These are phyloP conservation scores for Phytophthora cactorum DNA, from an alignment of 352 stramenopile genomes.

Conservation along the genomic window DNA sequence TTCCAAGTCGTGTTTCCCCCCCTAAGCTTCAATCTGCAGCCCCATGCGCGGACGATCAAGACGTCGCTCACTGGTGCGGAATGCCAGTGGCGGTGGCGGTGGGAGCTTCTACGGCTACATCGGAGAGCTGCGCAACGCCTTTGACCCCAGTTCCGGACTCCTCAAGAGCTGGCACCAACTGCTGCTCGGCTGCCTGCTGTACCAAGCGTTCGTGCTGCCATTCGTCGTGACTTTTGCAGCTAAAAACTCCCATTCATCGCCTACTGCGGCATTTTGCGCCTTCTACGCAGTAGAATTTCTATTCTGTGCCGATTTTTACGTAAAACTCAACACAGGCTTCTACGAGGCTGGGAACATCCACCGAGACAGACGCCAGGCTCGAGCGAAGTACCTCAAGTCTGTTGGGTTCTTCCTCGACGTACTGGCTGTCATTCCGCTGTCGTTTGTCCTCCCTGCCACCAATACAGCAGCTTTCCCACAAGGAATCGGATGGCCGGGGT, in stretches of 20 bases:
- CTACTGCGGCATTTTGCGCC: slow-evolving; percentile 12
- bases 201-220: slow-evolving; percentile 56
- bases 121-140: slow-evolving; percentile 45
- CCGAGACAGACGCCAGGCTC: background rate
- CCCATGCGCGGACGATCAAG: background rate
- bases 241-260: background rate
- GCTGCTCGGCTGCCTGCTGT: slow-evolving; percentile 52
- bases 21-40: background rate
- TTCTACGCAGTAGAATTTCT: slow-evolving; percentile 55
- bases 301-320: slow-evolving; percentile 60
- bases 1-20: background rate
- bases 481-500: slow-evolving; percentile 23
- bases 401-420: slow-evolving; percentile 52
- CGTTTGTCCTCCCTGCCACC: background rate
- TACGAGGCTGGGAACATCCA: slow-evolving; percentile 49
- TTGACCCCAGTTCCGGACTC: slow-evolving; percentile 54
- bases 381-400: slow-evolving; percentile 52
- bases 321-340: slow-evolving; percentile 62
- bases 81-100: background rate
- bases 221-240: slow-evolving; percentile 61
- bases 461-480: background rate
- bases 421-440: slow-evolving; percentile 48
- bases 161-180: slow-evolving; percentile 59
- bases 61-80: background rate
- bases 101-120: slow-evolving; percentile 25